phyloP scores from a whole-genome alignment of 305 asterid species.

The Fraxinus velutina region DNA sequence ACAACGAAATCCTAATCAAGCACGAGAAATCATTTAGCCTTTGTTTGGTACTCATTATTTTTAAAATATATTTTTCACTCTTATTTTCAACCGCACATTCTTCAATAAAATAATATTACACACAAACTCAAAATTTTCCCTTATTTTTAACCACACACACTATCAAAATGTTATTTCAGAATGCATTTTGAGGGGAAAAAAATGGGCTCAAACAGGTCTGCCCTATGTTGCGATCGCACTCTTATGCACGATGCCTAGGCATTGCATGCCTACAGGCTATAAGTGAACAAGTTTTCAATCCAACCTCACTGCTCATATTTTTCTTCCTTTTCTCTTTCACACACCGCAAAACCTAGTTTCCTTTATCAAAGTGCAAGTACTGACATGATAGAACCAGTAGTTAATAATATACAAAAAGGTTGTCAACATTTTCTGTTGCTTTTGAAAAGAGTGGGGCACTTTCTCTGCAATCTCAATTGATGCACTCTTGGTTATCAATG shows the following conservation, averaged over 20 bases:
- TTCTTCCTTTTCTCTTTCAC: background rate
- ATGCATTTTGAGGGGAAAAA: too few species aligned
- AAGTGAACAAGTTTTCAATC: background rate
- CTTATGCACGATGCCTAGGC: too few species aligned
- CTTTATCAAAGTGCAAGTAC: background rate
- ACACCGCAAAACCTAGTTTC: background rate
- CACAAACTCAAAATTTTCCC: too few species aligned
- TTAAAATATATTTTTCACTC: too few species aligned
- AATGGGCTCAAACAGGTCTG: too few species aligned
- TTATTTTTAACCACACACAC: too few species aligned
- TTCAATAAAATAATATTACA: too few species aligned
- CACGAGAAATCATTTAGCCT: background rate
- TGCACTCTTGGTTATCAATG: background rate
- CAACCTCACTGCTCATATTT: background rate
- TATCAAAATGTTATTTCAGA: too few species aligned
- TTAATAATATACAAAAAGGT: background rate
- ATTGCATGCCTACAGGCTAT: background rate
- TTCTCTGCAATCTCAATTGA: background rate
- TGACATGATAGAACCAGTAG: constrained; percentile 12
- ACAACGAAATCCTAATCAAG: background rate
- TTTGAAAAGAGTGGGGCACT: background rate
- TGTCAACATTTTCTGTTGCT: constrained; percentile 18
- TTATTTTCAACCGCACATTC: too few species aligned
- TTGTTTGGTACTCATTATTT: too few species aligned
- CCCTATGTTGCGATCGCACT: background rate